Conservation (phyloP, 2,329 filamentous ascomycete genomes). For the Thelonectria discophora region DNA sequence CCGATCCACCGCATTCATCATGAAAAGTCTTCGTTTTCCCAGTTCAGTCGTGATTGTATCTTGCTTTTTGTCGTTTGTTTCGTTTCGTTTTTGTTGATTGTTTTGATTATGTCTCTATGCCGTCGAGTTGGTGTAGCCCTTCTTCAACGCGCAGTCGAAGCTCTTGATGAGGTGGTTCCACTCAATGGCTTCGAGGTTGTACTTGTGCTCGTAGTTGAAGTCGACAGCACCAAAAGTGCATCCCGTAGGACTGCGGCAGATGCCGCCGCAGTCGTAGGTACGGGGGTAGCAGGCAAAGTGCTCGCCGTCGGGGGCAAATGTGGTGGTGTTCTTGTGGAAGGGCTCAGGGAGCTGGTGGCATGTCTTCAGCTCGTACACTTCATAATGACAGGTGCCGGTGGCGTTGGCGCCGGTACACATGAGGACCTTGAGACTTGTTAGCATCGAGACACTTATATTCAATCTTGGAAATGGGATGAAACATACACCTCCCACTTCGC, state of each 20-base stretch:
- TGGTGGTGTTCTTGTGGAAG: conserved; percentile 54
- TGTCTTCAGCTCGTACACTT: conserved; percentile 52
- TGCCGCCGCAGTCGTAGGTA: conserved; percentile 50
- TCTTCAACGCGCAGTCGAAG: conserved; percentile 46
- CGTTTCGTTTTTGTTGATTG: neutral
- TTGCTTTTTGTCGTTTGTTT: neutral
- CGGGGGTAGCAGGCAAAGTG: conserved; percentile 59
- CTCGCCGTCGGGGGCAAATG: conserved; percentile 62
- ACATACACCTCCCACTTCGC: conserved; percentile 59
- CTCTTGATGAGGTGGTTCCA: conserved; percentile 54
- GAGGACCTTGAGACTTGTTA: conserved; percentile 51
- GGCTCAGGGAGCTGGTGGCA: conserved; percentile 57
- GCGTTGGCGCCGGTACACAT: conserved; percentile 61
- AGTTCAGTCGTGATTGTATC: neutral
- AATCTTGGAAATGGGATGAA: neutral
- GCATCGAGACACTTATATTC: neutral
- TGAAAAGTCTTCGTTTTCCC: conserved; percentile 12
- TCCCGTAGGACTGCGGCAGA: conserved; percentile 61
- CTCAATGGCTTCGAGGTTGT: conserved; percentile 54
- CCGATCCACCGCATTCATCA: conserved; percentile 12
- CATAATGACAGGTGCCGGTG: conserved; percentile 57
- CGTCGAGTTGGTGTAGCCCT: conserved; percentile 15
- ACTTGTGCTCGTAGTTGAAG: conserved; percentile 57
- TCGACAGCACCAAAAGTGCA: conserved; percentile 61
- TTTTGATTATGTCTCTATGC: neutral